These are phyloP conservation scores for Craterostigma plantagineum DNA, from an alignment of 257 asterid genomes.

Conservation along the genomic window DNA sequence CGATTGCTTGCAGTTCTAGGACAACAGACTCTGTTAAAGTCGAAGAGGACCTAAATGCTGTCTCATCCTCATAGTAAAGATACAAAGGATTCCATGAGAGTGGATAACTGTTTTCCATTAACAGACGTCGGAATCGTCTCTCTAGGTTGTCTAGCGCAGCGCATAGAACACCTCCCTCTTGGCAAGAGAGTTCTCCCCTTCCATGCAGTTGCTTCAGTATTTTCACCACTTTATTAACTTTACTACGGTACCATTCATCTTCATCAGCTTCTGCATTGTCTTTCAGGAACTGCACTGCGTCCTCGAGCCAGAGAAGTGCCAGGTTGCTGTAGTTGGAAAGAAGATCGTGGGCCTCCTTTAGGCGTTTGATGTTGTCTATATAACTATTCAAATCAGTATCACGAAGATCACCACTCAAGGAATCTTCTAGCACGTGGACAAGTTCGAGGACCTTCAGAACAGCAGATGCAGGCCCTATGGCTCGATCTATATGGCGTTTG, in stretches of 20 bases:
- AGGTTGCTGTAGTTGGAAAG: constrained; percentile 41
- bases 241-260: constrained; percentile 20
- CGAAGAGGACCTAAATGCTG: constrained; percentile 8
- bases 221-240: constrained; percentile 21
- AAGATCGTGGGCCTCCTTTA: constrained; percentile 45
- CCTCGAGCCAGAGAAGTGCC: constrained; percentile 63
- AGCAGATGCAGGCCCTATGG: constrained; percentile 48
- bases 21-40: constrained; percentile 12
- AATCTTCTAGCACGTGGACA: constrained; percentile 30
- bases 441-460: constrained; percentile 31
- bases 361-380: constrained; percentile 23
- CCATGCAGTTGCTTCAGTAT: constrained; percentile 28
- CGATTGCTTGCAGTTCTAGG: constrained; percentile 34
- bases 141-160: constrained; percentile 34
- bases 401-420: constrained; percentile 17
- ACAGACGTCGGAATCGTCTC: constrained; percentile 22
- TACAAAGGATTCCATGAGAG: neutral
- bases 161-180: constrained; percentile 24
- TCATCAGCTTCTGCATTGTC: constrained; percentile 11
- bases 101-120: constrained; percentile 14
- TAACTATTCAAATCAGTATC: constrained; percentile 14
- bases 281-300: constrained; percentile 21
- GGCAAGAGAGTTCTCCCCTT: constrained; percentile 14
- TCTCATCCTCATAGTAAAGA: constrained; percentile 1
- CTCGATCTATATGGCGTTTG: constrained; percentile 22